Percentiles rank a stretch among this genome's conserved stretches.
Evolutionary conservation across 2,329 filamentous ascomycete species (phyloP).

Genomic region (Diaporthe ilicicola): DNA sequence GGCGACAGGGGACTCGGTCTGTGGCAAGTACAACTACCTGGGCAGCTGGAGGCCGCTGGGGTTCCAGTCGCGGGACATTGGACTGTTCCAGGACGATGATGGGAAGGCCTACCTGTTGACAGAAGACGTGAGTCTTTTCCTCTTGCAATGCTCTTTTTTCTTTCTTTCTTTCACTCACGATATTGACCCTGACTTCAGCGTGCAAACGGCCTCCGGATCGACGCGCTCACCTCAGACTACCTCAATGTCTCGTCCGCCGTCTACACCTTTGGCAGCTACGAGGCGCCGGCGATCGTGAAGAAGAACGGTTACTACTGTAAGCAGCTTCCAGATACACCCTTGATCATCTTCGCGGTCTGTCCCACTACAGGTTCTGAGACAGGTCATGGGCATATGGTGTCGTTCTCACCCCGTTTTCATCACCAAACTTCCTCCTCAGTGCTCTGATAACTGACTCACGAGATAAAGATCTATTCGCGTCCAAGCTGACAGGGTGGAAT

Average conservation of each 20-base stretch:
- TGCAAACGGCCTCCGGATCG: slow-evolving; percentile 61
- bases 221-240: slow-evolving; percentile 64
- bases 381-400: too few species aligned
- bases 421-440: too few species aligned
- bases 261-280: slow-evolving; percentile 62
- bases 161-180: background rate
- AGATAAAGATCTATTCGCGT: slow-evolving; percentile 73
- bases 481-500: slow-evolving; percentile 62
- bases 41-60: slow-evolving; percentile 45
- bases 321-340: too few species aligned
- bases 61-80: slow-evolving; percentile 56
- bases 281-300: slow-evolving; percentile 71
- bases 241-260: slow-evolving; percentile 57
- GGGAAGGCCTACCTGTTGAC: slow-evolving; percentile 68
- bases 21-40: slow-evolving; percentile 61
- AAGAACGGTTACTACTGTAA: slow-evolving; percentile 59
- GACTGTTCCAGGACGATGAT: slow-evolving; percentile 69
- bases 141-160: background rate
- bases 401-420: too few species aligned
- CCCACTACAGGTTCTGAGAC: too few species aligned
- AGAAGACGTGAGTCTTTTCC: slow-evolving; percentile 61
- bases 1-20: slow-evolving; percentile 66
- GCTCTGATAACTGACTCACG: too few species aligned
- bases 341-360: too few species aligned
- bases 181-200: slow-evolving; percentile 47